Base-by-base conservation (phyloP, 108 stramenopile species). In the Nitzschia sp. region DNA sequence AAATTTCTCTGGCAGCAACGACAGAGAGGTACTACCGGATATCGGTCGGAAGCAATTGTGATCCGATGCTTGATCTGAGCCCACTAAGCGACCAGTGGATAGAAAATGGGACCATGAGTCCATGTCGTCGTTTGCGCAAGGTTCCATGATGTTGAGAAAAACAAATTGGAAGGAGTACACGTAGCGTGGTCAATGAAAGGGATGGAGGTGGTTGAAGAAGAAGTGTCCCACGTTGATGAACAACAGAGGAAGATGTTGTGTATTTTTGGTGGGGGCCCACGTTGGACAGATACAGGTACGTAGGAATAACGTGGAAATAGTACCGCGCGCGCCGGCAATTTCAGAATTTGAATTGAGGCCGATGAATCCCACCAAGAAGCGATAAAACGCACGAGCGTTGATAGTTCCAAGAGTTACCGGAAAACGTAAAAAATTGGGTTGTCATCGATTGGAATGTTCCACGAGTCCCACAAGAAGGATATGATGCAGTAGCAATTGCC, bases 71-170 rank as follows among this genome's bases (percentile, higher is more conserved):
- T 25, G 59, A 27, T 45, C 58, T 6, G 60, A 19, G 41, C n/a
- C 21, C 30, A 41, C 32, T 26, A n/a, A 9, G 38, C 38, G 23
- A 9, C 19, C 1, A 54, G 11, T 22, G 8, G 53, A 23, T 9
- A 66, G 21, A 54, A 66, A 66, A 54, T 66, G 66, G 21, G 66
- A 54, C 66, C 66, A 66, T 23, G 66, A 50, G 3, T 33, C n/a
- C 66, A 66, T 66, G 19, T 55, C 55, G 13, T 21, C 55, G 13
- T 21, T 50, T 50, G 9, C 6, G 29, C n/a, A 41, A 21, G 36
- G n/a, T 16, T 17, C 48, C 48, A 29, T 13, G 31, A 47, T 50
- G 17, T 6, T 28, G n/a, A 57, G 3, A 57, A 27, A 33, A 17
- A 29, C 47, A 46, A 46, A 62, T 44, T 25, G 1, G 27, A 45